These are phyloP conservation scores for Glomus cerebriforme DNA, from an alignment of 192 early-diverging fungal species.

Conservation along the genomic window DNA sequence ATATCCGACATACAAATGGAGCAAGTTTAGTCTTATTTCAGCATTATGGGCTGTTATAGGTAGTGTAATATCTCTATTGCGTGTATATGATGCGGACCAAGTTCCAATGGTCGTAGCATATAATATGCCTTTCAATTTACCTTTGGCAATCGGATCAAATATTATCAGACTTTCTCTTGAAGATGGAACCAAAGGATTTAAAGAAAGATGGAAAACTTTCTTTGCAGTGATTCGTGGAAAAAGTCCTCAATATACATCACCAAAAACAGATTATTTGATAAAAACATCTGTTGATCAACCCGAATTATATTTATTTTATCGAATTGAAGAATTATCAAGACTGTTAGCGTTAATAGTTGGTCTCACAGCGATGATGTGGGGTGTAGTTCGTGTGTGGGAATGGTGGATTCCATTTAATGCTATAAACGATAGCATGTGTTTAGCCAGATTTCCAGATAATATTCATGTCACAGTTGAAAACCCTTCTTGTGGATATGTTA, in stretches of 20 bases:
- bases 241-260: background rate
- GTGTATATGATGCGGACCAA: constrained; percentile 1
- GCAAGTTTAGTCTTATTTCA: background rate
- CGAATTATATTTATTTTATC: background rate
- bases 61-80: background rate
- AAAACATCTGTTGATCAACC: background rate
- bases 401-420: background rate
- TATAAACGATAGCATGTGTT: no score
- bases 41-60: constrained; percentile 10
- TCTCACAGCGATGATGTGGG: background rate
- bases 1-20: constrained; percentile 21
- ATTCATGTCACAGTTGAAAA: no score
- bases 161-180: constrained; percentile 20
- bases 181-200: constrained; percentile 18
- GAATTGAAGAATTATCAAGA: constrained; percentile 14
- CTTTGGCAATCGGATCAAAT: constrained; percentile 5
- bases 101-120: background rate
- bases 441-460: no score
- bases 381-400: background rate
- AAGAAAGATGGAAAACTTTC: constrained; percentile 20
- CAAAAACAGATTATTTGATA: background rate
- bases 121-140: constrained; percentile 14
- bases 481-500: no score
- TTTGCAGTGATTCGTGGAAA: background rate
- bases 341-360: background rate